Base-by-base conservation (phyloP, 176 grass and related monocot genomes). In the Aegilops bicornis region DNA sequence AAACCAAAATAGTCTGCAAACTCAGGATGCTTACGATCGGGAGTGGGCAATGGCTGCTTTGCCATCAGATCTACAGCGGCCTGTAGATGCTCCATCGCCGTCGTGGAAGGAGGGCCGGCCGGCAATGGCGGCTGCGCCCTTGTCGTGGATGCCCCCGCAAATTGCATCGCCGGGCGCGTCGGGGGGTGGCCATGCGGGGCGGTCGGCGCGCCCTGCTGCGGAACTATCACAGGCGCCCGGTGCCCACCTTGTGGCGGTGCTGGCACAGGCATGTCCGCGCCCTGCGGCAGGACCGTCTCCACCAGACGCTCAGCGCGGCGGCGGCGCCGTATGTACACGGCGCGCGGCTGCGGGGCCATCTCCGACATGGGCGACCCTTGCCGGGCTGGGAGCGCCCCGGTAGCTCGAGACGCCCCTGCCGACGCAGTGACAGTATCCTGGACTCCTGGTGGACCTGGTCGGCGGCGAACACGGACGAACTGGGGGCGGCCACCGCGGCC, bases 1-100 rank as follows among this genome's bases (percentile, higher is more conserved):
- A 23, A 81, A 95, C 93, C 91, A n/a, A 69, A 70, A 80, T 90
- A 90, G 61, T 92, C 81, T 2, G 82, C 37, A 48, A 48, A 48
- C 45, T 48, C 12, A 48, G 45, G 1, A 69, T 80, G 72, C 19
- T 81, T 79, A 20, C 83, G 89, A 45, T 97, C 4, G 15, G 43
- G 68, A 11, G 56, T 35, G 33, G 87, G 64, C 11, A 87, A 48
- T 5, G 45, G 81, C 6, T 31, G 69, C 40, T 31, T 74, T 12
- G 36, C 75, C 20, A 62, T 22, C 37, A 72, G 10, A 22, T 72
- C 19, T 13, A 72, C 36, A 10, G 15, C 16, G 4, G 69, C 69
- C 36, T 72, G 69, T 23, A 72, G 20, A 20, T 40, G 69, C 36
- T 42, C 19, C 2, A 37, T 40, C 36, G 36, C 69, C 20, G 20